Percentiles rank a stretch among this genome's conserved stretches.
Evolutionary conservation across 352 stramenopile species (phyloP).

Genomic region (Thalassiosira livingstoniorum): DNA sequence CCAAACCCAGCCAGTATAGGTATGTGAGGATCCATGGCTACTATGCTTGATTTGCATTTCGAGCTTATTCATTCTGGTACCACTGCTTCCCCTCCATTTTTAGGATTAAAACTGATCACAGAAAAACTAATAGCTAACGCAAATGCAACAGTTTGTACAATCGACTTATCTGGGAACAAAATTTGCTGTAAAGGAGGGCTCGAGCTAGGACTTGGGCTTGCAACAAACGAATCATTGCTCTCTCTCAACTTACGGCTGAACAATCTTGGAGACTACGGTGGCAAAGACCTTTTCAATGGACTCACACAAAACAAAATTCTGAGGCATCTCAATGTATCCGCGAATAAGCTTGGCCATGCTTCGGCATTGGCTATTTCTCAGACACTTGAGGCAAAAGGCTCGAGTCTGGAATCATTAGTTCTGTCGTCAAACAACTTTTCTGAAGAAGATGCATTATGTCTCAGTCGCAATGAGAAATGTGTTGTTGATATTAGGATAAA

Average conservation of each 20-base stretch:
- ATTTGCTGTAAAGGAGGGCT: constrained; percentile 7
- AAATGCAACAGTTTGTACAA: neutral
- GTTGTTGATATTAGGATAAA: neutral
- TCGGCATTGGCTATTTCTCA: neutral
- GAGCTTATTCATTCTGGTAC: constrained; percentile 24
- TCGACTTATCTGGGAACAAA: constrained; percentile 40
- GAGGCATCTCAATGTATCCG: neutral
- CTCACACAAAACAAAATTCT: constrained; percentile 15
- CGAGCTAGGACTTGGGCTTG: constrained; percentile 10
- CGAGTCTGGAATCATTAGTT: constrained; percentile 12
- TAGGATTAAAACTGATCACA: constrained; percentile 2
- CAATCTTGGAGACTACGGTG: constrained; percentile 29
- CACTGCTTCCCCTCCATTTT: constrained; percentile 21
- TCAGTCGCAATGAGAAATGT: constrained; percentile 15
- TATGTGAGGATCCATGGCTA: no score
- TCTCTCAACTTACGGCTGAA: constrained; percentile 28
- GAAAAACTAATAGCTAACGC: constrained; percentile 1
- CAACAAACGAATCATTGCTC: constrained; percentile 31
- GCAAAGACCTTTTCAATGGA: constrained; percentile 5
- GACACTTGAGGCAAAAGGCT: neutral
- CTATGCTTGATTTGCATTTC: constrained; percentile 23
- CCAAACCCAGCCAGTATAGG: no score
- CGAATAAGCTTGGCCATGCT: neutral
- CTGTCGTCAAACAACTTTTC: constrained; percentile 26
- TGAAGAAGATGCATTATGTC: constrained; percentile 11